Percentiles rank a stretch among this genome's conserved stretches.
These are phyloP conservation scores for Dothidotthia symphoricarpi DNA, from an alignment of 2,329 filamentous ascomycete species.

Conservation along the genomic window DNA sequence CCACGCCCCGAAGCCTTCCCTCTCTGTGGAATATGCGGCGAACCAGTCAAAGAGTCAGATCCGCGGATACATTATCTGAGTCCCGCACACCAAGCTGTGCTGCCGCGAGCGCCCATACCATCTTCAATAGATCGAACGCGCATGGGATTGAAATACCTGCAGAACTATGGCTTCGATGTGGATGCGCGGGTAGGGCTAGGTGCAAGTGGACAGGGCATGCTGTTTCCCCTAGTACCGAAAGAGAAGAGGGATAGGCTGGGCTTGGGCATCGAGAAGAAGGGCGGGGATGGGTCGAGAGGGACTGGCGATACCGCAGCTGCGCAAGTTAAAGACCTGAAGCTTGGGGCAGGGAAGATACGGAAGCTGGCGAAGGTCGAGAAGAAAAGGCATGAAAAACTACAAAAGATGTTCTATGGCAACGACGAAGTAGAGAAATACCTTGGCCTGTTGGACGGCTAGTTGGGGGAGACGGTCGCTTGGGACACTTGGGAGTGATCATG, in stretches of 20 bases:
- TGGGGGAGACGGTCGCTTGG: too few species aligned
- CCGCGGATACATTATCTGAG: constrained; percentile 54
- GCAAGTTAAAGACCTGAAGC: constrained; percentile 35
- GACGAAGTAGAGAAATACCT: constrained; percentile 77
- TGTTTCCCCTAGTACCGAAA: constrained; percentile 70
- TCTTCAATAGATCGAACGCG: constrained; percentile 68
- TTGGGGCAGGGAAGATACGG: constrained; percentile 70
- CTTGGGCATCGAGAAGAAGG: constrained; percentile 57
- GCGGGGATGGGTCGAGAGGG: constrained; percentile 21
- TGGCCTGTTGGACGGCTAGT: constrained; percentile 38
- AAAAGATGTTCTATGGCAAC: constrained; percentile 69
- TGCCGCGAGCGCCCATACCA: constrained; percentile 68
- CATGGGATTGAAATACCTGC: constrained; percentile 67
- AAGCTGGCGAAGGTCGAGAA: constrained; percentile 62
- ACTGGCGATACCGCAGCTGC: constrained; percentile 38
- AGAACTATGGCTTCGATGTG: constrained; percentile 71
- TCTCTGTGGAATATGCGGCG: constrained; percentile 39
- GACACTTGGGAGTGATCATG: too few species aligned
- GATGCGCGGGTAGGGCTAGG: constrained; percentile 72
- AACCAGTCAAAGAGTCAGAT: constrained; percentile 29
- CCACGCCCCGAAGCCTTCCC: constrained; percentile 22
- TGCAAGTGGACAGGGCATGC: constrained; percentile 64
- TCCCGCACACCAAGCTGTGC: constrained; percentile 68
- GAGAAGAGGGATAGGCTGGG: constrained; percentile 74
- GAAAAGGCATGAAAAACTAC: constrained; percentile 62